phyloP scores from a whole-genome alignment of 805 yeast genomes.

The Ogataea chonburiensis region DNA sequence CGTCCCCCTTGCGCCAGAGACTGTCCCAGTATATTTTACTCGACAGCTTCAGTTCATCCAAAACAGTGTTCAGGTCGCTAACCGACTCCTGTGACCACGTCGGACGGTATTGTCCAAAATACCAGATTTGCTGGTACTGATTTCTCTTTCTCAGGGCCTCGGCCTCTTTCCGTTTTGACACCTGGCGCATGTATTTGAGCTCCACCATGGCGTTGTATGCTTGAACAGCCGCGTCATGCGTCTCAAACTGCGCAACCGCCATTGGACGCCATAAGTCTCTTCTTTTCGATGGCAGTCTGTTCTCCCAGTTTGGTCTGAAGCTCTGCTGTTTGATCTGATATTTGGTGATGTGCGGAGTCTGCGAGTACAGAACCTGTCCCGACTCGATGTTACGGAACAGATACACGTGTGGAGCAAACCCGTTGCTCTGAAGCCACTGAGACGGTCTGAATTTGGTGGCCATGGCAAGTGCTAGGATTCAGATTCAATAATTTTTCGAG shows the following conservation, averaged over 20 bases:
- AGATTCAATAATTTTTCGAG: slow-evolving; percentile 4
- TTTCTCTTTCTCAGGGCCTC: slow-evolving; percentile 68
- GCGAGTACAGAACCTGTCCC: slow-evolving; percentile 89
- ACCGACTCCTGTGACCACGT: slow-evolving; percentile 88
- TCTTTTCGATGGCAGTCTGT: slow-evolving; percentile 74
- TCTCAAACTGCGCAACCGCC: slow-evolving; percentile 72
- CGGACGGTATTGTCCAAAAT: slow-evolving; percentile 84
- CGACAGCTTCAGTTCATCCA: slow-evolving; percentile 56
- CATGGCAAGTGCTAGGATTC: slow-evolving; percentile 21
- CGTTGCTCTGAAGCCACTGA: slow-evolving; percentile 55
- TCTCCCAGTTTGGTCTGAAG: slow-evolving; percentile 85
- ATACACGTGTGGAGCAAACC: slow-evolving; percentile 79
- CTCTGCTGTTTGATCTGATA: slow-evolving; percentile 69
- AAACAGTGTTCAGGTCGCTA: slow-evolving; percentile 70
- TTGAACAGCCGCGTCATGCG: slow-evolving; percentile 62
- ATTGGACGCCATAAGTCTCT: slow-evolving; percentile 87
- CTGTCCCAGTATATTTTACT: slow-evolving; percentile 78
- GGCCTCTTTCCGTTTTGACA: slow-evolving; percentile 56
- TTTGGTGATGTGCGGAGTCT: slow-evolving; percentile 61
- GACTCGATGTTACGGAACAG: slow-evolving; percentile 81
- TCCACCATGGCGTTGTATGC: slow-evolving; percentile 74
- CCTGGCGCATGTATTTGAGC: slow-evolving; percentile 72
- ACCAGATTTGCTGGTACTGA: slow-evolving; percentile 81
- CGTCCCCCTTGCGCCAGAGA: slow-evolving; percentile 83
- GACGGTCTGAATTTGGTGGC: slow-evolving; percentile 50